phyloP scores from a whole-genome alignment of 164 flowering plant species.

The Piper longum region DNA sequence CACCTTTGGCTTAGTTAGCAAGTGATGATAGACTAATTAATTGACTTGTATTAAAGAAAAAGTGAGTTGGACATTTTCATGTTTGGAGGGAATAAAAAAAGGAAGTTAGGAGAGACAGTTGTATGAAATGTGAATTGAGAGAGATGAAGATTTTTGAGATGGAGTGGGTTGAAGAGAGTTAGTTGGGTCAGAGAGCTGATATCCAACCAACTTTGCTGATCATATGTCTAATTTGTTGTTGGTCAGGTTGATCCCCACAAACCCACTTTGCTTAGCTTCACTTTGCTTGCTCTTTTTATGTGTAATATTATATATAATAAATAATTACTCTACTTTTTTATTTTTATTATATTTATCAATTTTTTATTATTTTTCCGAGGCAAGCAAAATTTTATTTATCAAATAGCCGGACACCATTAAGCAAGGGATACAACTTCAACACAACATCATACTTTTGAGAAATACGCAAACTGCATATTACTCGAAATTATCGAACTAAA shows the following conservation, averaged over 20 bases:
- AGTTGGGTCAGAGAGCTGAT: conserved; percentile 15
- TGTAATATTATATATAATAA: not conserved
- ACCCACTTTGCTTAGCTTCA: not conserved
- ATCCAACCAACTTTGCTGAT: conserved; percentile 13
- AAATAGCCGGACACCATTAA: too few relatives aligned
- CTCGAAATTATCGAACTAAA: too few relatives aligned
- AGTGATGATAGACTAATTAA: conserved; percentile 14
- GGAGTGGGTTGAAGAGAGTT: conserved; percentile 11
- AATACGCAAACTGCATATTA: too few relatives aligned
- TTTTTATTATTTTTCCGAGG: too few relatives aligned
- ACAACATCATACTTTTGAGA: too few relatives aligned
- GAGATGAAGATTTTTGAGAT: not conserved
- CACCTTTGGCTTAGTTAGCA: conserved; percentile 23
- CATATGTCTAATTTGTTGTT: not conserved
- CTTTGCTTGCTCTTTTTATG: not conserved
- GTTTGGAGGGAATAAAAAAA: conserved; percentile 27
- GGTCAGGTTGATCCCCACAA: conserved; percentile 7
- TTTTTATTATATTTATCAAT: too few relatives aligned
- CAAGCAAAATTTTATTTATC: too few relatives aligned
- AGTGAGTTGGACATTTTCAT: conserved; percentile 7
- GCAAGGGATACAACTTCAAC: too few relatives aligned
- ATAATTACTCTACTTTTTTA: too few relatives aligned
- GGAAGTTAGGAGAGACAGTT: conserved; percentile 1
- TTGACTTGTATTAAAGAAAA: conserved; percentile 14
- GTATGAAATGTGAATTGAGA: too few relatives aligned